These are phyloP conservation scores for Daldinia eschscholtzii DNA, from an alignment of 2,329 filamentous ascomycete genomes.

Conservation along the genomic window DNA sequence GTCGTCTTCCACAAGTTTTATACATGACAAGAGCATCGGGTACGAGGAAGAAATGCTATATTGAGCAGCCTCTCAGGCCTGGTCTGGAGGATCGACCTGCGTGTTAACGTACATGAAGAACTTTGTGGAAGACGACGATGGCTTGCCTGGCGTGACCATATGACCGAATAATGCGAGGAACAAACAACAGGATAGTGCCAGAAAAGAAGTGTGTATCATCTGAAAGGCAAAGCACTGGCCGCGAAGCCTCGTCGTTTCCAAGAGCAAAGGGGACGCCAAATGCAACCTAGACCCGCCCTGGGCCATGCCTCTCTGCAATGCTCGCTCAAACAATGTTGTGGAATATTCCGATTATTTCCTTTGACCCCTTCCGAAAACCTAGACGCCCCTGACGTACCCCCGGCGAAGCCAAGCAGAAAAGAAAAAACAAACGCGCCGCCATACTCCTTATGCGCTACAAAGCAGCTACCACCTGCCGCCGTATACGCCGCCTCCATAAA, in stretches of 20 bases:
- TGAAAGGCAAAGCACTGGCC: conserved; percentile 50
- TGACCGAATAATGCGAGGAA: conserved; percentile 53
- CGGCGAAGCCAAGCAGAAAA: conserved; percentile 50
- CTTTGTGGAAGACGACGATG: conserved; percentile 77
- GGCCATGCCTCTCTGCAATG: conserved; percentile 59
- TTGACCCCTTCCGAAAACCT: conserved; percentile 48
- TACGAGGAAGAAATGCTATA: conserved; percentile 62
- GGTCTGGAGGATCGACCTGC: conserved; percentile 56
- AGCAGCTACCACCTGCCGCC: conserved; percentile 74
- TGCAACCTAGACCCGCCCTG: conserved; percentile 53
- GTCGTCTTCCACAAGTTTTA: conserved; percentile 70
- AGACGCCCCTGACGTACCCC: conserved; percentile 49
- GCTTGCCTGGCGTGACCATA: conserved; percentile 70
- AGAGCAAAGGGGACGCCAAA: conserved; percentile 54
- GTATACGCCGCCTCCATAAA: conserved; percentile 78
- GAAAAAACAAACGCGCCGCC: conserved; percentile 42
- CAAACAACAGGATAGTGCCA: conserved; percentile 45
- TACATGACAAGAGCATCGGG: conserved; percentile 56
- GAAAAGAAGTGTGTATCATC: conserved; percentile 50
- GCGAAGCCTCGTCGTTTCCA: conserved; percentile 53
- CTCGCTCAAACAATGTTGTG: conserved; percentile 60
- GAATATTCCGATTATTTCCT: conserved; percentile 51
- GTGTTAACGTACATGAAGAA: conserved; percentile 76
- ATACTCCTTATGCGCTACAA: conserved; percentile 40
- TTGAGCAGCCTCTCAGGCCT: conserved; percentile 58